Conservation (phyloP, 805 yeast species). For the Metschnikowia borealis region DNA sequence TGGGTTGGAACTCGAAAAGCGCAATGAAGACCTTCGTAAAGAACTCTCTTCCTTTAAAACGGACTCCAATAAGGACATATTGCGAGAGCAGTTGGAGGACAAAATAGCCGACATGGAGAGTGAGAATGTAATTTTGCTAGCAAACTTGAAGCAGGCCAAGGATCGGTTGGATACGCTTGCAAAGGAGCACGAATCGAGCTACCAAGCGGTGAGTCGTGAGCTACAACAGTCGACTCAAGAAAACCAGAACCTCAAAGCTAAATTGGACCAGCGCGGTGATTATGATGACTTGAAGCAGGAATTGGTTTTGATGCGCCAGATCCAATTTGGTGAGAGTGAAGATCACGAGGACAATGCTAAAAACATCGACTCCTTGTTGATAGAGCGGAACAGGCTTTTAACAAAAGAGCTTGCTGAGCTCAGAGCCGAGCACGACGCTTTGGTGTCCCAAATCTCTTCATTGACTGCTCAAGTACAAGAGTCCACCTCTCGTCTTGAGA, state of each 20-base stretch:
- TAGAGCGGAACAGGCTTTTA: conserved; percentile 68
- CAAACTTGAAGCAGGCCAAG: conserved; percentile 52
- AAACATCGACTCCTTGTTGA: conserved; percentile 54
- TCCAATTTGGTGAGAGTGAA: conserved; percentile 61
- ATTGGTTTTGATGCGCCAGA: conserved; percentile 63
- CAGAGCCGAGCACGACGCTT: conserved; percentile 54
- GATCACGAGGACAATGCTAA: conserved; percentile 29
- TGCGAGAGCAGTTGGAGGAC: conserved; percentile 41
- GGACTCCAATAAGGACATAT: conserved; percentile 37
- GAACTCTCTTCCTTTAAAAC: conserved; percentile 56
- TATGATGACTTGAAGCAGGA: conserved; percentile 81
- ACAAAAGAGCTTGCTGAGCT: conserved; percentile 64
- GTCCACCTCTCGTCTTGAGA: conserved; percentile 35
- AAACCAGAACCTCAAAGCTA: conserved; percentile 44
- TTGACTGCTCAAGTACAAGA: conserved; percentile 37
- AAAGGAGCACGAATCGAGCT: conserved; percentile 27
- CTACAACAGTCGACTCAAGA: conserved; percentile 47
- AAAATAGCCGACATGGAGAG: conserved; percentile 57
- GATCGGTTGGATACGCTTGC: conserved; percentile 21
- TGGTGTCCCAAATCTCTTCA: conserved; percentile 35
- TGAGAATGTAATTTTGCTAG: conserved; percentile 61
- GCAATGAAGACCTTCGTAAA: conserved; percentile 71
- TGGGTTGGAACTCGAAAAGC: conserved; percentile 63
- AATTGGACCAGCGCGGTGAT: conserved; percentile 53
- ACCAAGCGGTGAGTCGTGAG: conserved; percentile 44